These are phyloP conservation scores for Neoboletus brunneissimus DNA, from an alignment of 768 basidiomycete genomes.

Conservation along the genomic window DNA sequence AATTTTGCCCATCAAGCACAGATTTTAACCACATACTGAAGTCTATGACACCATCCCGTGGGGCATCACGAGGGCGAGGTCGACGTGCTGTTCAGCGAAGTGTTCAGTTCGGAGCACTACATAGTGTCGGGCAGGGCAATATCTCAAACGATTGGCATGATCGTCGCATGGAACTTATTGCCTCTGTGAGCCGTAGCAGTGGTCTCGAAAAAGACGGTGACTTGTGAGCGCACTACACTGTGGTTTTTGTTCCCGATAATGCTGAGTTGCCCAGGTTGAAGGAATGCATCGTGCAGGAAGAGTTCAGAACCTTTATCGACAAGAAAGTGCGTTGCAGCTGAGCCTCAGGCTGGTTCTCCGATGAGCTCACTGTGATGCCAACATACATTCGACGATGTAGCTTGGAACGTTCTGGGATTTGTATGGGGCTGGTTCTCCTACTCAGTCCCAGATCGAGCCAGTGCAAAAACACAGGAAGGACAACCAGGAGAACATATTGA, in stretches of 20 bases:
- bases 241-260: conserved; percentile 26
- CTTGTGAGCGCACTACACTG: conserved; percentile 48
- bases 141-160: conserved; percentile 7
- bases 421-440: conserved; percentile 28
- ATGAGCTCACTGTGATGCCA: neutral
- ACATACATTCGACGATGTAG: conserved; percentile 30
- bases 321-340: conserved; percentile 54
- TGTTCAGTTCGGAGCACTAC: neutral
- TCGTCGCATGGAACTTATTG: conserved; percentile 57
- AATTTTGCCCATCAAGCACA: neutral
- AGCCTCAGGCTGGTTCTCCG: neutral
- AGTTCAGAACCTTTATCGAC: conserved; percentile 63
- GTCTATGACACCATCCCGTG: conserved; percentile 15
- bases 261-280: conserved; percentile 53
- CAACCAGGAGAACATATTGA: conserved; percentile 64
- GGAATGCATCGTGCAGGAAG: conserved; percentile 55
- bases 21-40: neutral
- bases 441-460: conserved; percentile 7
- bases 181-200: conserved; percentile 75
- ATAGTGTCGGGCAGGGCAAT: neutral
- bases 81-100: conserved; percentile 4
- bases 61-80: conserved; percentile 9
- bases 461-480: conserved; percentile 42
- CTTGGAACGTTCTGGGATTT: conserved; percentile 46
- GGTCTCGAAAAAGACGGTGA: conserved; percentile 74